These are phyloP conservation scores for Aspergillus heteromorphus DNA, from an alignment of 495 filamentous ascomycete genomes.

Conservation along the genomic window DNA sequence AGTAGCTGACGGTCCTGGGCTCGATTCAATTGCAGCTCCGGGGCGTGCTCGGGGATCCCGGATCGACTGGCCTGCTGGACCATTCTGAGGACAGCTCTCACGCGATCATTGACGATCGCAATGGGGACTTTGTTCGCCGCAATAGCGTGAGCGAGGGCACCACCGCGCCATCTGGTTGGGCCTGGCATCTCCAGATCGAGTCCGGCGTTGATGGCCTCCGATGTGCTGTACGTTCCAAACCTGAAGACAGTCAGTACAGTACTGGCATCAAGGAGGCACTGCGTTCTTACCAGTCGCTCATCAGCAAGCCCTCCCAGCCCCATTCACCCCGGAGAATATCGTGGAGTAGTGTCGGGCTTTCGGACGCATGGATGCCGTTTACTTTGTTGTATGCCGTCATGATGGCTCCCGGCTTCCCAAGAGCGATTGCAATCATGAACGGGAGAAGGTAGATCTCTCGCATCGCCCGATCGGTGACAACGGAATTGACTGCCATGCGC, in stretches of 20 bases:
- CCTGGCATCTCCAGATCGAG: slow-evolving; percentile 71
- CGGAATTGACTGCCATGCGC: slow-evolving; percentile 53
- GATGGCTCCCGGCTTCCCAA: slow-evolving; percentile 52
- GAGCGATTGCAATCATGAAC: slow-evolving; percentile 62
- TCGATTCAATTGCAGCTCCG: slow-evolving; percentile 54
- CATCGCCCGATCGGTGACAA: slow-evolving; percentile 58
- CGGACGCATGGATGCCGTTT: slow-evolving; percentile 64
- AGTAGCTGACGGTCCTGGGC: slow-evolving; percentile 56
- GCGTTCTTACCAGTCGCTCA: slow-evolving; percentile 62
- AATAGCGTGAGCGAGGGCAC: slow-evolving; percentile 46
- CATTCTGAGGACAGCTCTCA: slow-evolving; percentile 51
- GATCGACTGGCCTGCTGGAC: slow-evolving; percentile 52
- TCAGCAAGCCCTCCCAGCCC: slow-evolving; percentile 62
- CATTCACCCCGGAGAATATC: slow-evolving; percentile 64
- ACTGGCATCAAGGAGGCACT: slow-evolving; percentile 7
- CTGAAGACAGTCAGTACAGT: slow-evolving; percentile 1
- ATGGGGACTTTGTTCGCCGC: slow-evolving; percentile 48
- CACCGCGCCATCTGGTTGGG: slow-evolving; percentile 53
- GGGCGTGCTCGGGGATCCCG: slow-evolving; percentile 49
- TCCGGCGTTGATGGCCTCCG: slow-evolving; percentile 56
- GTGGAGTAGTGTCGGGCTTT: slow-evolving; percentile 52
- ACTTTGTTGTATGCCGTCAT: slow-evolving; percentile 76
- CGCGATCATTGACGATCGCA: slow-evolving; percentile 51
- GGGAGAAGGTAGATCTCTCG: slow-evolving; percentile 68
- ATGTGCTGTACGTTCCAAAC: slow-evolving; percentile 59